A percentile compares a stretch with the other conserved stretches of the same genome.
phyloP scores from a whole-genome alignment of 2,329 filamentous ascomycete species.

The Colletotrichum cordylinicola region DNA sequence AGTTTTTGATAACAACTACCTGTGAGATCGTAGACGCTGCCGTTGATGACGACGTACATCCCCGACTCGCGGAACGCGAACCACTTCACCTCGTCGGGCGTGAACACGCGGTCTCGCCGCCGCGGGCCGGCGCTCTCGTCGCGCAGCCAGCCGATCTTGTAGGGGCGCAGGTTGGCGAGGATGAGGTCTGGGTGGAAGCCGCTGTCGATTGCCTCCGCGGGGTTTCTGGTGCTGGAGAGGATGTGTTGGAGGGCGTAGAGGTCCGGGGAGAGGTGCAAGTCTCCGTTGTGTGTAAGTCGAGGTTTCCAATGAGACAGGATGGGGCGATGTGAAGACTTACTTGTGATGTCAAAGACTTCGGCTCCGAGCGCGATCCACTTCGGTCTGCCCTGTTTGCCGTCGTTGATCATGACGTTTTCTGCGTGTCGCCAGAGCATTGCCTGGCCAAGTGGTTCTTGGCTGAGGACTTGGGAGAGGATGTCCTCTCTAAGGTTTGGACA shows the following conservation, averaged over 20 bases:
- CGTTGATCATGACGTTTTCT: neutral
- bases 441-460: neutral
- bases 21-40: constrained; percentile 9
- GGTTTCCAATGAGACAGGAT: neutral
- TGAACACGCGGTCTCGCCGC: neutral
- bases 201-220: neutral
- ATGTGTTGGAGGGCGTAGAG: neutral
- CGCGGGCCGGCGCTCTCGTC: neutral
- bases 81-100: neutral
- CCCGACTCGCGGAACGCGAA: neutral
- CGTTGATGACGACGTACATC: neutral
- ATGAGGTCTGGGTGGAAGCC: neutral
- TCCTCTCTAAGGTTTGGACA: fast-evolving
- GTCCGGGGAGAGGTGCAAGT: neutral
- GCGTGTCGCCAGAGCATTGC: neutral
- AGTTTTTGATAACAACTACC: neutral
- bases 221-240: neutral
- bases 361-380: neutral
- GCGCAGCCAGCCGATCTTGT: neutral
- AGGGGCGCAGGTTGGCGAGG: neutral
- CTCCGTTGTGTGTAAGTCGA: neutral
- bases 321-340: neutral
- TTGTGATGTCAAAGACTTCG: neutral
- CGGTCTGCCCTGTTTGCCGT: neutral
- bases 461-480: neutral